Conservation (phyloP, 352 stramenopile genomes). For the Phytopythium mirpurense region DNA sequence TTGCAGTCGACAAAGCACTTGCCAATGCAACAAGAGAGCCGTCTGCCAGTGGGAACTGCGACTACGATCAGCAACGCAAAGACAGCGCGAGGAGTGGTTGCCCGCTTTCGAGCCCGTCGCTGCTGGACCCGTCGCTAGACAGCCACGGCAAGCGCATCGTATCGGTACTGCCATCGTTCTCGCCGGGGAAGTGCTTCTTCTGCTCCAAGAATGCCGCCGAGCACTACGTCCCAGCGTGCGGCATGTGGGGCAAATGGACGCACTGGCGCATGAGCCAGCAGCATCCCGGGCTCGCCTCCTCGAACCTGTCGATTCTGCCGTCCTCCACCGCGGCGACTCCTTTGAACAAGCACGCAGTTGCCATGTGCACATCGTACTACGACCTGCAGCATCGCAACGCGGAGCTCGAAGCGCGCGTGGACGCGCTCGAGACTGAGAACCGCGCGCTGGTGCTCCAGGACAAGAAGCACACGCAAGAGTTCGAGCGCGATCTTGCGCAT, state of each 20-base stretch:
- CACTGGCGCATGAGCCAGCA: conserved; percentile 83
- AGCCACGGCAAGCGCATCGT: conserved; percentile 27
- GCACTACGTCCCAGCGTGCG: conserved; percentile 73
- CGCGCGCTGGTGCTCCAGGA: conserved; percentile 17
- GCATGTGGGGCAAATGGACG: conserved; percentile 83
- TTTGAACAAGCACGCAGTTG: conserved; percentile 26
- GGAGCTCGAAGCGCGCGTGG: conserved; percentile 34
- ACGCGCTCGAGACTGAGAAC: conserved; percentile 28
- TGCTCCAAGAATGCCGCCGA: conserved; percentile 80
- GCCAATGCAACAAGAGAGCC: background rate
- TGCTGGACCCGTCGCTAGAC: background rate
- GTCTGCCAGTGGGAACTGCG: background rate
- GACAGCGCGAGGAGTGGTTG: background rate
- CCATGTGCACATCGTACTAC: conserved; percentile 86
- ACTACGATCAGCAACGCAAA: background rate
- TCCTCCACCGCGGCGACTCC: conserved; percentile 3
- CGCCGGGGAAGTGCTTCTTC: conserved; percentile 80
- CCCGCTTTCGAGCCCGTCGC: background rate
- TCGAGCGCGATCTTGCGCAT: conserved; percentile 21
- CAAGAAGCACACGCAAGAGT: conserved; percentile 17
- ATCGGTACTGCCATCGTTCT: conserved; percentile 76
- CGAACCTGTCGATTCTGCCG: conserved; percentile 7
- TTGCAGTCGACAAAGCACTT: too few species aligned
- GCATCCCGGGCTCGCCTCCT: conserved; percentile 17
- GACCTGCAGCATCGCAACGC: conserved; percentile 71